Evolutionary conservation across 169 alveolate genomes (phyloP).

Genomic region (Toxoplasma gondii): DNA sequence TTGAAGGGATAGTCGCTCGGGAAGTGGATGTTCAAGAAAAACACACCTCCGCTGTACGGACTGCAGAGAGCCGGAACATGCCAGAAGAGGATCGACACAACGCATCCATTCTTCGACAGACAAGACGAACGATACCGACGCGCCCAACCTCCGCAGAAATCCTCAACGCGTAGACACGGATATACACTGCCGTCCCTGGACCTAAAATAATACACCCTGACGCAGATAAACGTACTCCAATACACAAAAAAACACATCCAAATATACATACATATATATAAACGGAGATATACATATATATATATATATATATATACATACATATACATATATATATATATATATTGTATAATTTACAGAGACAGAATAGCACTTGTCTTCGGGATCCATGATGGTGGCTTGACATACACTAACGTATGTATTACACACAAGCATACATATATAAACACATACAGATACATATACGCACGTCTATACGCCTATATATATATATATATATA

Average conservation of each 20-base stretch:
- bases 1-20: constrained; percentile 99
- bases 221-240: no score
- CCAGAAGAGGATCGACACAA: neutral
- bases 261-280: neutral
- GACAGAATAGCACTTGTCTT: no score
- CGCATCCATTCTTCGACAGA: neutral
- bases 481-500: constrained; percentile 11
- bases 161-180: constrained; percentile 17
- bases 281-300: neutral
- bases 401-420: neutral
- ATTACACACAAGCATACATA: neutral
- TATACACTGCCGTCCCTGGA: no score
- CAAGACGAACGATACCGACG: neutral
- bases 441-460: neutral
- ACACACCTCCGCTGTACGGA: constrained; percentile 98
- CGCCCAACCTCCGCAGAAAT: constrained; percentile 1
- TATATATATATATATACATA: neutral
- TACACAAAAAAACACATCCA: neutral
- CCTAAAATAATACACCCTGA: no score
- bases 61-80: constrained; percentile 10
- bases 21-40: constrained; percentile 96
- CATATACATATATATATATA: neutral
- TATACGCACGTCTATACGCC: neutral
- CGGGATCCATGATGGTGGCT: no score
- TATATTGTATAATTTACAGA: no score